Conservation (phyloP, 192 early-diverging fungal genomes). For the Coemansia sp. region DNA sequence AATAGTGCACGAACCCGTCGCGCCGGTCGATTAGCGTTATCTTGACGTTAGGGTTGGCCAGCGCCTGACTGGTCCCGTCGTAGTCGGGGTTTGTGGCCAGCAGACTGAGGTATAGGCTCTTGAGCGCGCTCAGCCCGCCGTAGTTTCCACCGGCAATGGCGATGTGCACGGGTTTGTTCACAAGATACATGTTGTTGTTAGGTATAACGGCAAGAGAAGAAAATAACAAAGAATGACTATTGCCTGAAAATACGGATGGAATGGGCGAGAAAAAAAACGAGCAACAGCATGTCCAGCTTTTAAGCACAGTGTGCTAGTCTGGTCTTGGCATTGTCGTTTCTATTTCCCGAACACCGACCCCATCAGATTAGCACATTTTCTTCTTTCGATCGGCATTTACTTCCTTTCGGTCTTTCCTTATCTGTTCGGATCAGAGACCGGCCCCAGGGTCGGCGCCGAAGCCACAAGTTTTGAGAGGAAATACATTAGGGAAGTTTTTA, state of each 20-base stretch:
- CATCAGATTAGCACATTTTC: conserved; percentile 1
- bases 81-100: conserved; percentile 34
- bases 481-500: no score
- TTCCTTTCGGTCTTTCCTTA: neutral
- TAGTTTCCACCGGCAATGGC: conserved; percentile 47
- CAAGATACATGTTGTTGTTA: conserved; percentile 15
- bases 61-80: conserved; percentile 37
- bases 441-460: no score
- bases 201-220: neutral
- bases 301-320: neutral
- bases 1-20: conserved; percentile 54
- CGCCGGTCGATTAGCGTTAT: conserved; percentile 57
- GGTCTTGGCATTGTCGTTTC: neutral
- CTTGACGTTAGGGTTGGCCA: conserved; percentile 28
- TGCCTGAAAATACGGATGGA: neutral
- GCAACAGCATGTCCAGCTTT: neutral
- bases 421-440: no score
- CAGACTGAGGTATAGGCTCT: conserved; percentile 31
- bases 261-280: neutral
- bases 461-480: no score
- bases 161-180: conserved; percentile 26
- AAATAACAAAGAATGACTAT: neutral
- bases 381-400: neutral
- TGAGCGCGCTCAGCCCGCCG: conserved; percentile 32
- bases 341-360: neutral